Percentiles rank a stretch among this genome's conserved stretches.
phyloP scores from a whole-genome alignment of 148 eudicot species.

The Bassia scoparia region DNA sequence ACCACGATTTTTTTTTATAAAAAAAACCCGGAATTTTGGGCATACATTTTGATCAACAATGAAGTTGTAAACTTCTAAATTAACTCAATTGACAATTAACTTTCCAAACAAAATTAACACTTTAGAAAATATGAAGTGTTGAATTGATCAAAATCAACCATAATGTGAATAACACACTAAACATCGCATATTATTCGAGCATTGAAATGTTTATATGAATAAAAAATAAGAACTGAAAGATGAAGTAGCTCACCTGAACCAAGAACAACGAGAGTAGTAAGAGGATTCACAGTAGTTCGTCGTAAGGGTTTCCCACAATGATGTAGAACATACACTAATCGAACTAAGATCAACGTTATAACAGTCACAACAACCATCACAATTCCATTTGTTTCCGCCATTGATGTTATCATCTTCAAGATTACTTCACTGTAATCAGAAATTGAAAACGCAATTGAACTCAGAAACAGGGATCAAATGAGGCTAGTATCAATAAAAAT shows the following conservation, averaged over 20 bases:
- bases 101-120: too few relatives aligned
- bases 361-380: slow-evolving; percentile 2
- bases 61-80: too few relatives aligned
- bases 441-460: background rate
- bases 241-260: slow-evolving; percentile 63
- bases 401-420: background rate
- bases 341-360: slow-evolving; percentile 23
- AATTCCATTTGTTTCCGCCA: slow-evolving; percentile 19
- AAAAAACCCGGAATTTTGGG: too few relatives aligned
- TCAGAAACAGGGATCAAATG: background rate
- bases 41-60: too few relatives aligned
- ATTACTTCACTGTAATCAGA: background rate
- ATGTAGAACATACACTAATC: slow-evolving; percentile 47
- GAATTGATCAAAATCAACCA: too few relatives aligned
- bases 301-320: slow-evolving; percentile 48
- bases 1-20: too few relatives aligned
- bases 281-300: slow-evolving; percentile 31
- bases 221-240: background rate
- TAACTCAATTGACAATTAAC: too few relatives aligned
- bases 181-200: background rate
- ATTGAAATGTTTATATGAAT: background rate
- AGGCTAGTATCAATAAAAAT: too few relatives aligned
- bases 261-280: slow-evolving; percentile 73
- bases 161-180: background rate
- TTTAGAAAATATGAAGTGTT: too few relatives aligned